phyloP scores from a whole-genome alignment of 192 early-diverging fungal genomes.

The Funneliformis mosseae region DNA sequence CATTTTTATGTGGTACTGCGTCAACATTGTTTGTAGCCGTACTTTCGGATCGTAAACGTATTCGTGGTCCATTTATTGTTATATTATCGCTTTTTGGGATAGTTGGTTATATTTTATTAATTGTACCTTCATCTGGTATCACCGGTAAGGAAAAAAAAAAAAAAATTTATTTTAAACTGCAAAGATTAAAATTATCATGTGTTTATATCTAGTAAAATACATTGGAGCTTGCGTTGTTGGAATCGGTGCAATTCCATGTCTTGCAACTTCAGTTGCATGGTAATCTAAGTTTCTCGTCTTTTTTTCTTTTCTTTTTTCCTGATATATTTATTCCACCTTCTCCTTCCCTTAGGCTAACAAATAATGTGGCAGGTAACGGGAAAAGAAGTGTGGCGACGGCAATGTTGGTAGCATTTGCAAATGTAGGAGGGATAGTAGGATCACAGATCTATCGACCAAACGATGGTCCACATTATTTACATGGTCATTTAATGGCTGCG shows the following conservation, averaged over 20 bases:
- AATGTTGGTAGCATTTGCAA: slow-evolving; percentile 67
- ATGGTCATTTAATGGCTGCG: neutral
- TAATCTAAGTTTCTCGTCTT: slow-evolving; percentile 44
- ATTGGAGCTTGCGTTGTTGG: neutral
- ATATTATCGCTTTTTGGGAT: neutral
- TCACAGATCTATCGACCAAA: slow-evolving; percentile 62
- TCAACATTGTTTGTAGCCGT: neutral
- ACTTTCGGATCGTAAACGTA: neutral
- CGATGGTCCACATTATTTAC: neutral
- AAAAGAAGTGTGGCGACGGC: slow-evolving; percentile 73
- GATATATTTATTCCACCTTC: slow-evolving; percentile 30
- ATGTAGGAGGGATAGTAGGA: slow-evolving; percentile 73
- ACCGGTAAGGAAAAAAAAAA: neutral
- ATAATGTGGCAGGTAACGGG: slow-evolving; percentile 69
- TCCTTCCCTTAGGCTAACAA: slow-evolving; percentile 57
- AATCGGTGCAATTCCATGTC: neutral
- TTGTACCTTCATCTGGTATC: neutral
- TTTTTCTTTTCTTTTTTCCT: slow-evolving; percentile 38
- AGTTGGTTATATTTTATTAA: slow-evolving; percentile 2
- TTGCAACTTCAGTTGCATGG: slow-evolving; percentile 47
- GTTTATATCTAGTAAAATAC: slow-evolving; percentile 17
- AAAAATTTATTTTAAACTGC: neutral
- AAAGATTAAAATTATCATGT: neutral
- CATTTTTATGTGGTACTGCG: slow-evolving; percentile 34
- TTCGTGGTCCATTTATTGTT: slow-evolving; percentile 10